Evolutionary conservation across 257 asterid genomes (phyloP), one percentile per base, ranked within the genome.

Genomic region (Leonotis leonurus): DNA sequence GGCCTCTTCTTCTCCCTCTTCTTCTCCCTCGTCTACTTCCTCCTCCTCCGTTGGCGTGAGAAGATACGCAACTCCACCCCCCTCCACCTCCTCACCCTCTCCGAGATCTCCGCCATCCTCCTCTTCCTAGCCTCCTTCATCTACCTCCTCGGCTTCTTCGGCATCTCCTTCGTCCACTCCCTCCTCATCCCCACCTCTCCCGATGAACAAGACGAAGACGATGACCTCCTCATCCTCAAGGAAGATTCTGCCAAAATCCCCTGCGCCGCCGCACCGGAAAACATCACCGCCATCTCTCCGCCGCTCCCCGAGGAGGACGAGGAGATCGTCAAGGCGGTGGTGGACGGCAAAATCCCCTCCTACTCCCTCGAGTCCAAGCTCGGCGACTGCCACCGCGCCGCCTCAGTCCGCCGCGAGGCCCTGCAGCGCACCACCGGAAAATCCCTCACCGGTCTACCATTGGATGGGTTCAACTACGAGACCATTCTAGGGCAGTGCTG

Each of bases 401-500:
- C 79, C 5, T 32, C 60, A 24, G 37, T 77, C 10, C 77, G 82
- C 8, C 71, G 82, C 0, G 82, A 77, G 56, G 77, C 82, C 21
- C 51, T 77, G 69, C 79, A 77, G 72, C 73, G 77, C 2, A 56
- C 55, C 11, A 77, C 74, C 14, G 79, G 82, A 0, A 73, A 70
- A 56, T 77, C 82, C 22, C 63, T 77, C 0, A 13, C 49, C 0
- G 83, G 83, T 2, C 48, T 78, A 21, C 83, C 83, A 7, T 30
- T 78, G 22, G 80, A 74, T 11, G 80, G 80, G 18, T 78, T 78
- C 63, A 61, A 78, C 61, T 78, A 78, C 70, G 73, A 70, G 13
- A 45, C 80, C 13, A 78, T 78, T 10, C 56, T 74, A 11, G 83
- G 83, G 0, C 83, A 78, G 74, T 78, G 83, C 70, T 74, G 83